These are phyloP conservation scores for Borovskyia barvae DNA, from an alignment of 208 protist genomes.

Conservation along the genomic window DNA sequence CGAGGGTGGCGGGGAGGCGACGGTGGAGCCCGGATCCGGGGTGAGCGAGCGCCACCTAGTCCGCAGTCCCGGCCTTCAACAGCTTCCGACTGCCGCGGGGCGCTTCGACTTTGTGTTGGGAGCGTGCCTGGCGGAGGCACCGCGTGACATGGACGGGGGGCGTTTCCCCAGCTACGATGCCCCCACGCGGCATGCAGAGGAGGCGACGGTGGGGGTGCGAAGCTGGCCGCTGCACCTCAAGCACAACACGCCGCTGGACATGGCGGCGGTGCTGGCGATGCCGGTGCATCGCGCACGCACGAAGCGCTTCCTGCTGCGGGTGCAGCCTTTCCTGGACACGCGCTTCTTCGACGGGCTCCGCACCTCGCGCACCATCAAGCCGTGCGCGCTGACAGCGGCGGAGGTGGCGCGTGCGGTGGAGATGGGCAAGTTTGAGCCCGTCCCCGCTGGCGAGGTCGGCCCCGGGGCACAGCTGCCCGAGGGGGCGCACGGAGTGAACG, in stretches of 20 bases:
- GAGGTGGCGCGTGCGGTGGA: background rate
- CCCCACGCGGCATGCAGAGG: too few relatives aligned
- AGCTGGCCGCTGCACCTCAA: slow-evolving; percentile 1
- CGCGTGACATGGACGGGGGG: too few relatives aligned
- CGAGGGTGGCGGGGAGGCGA: too few relatives aligned
- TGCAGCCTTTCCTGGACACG: slow-evolving; percentile 1
- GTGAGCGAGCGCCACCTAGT: too few relatives aligned
- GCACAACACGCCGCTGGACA: slow-evolving; percentile 3
- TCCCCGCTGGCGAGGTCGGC: background rate
- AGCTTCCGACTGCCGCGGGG: too few relatives aligned
- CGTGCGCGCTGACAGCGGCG: background rate
- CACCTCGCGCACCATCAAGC: background rate
- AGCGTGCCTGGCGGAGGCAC: too few relatives aligned
- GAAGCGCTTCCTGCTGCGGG: background rate
- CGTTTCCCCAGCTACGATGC: too few relatives aligned
- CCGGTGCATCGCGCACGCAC: background rate
- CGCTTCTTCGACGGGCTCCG: background rate
- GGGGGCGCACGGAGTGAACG: background rate
- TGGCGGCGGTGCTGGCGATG: background rate
- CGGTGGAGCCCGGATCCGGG: too few relatives aligned
- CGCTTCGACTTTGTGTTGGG: too few relatives aligned
- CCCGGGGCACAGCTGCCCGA: background rate
- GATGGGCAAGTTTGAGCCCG: background rate
- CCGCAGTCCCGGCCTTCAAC: too few relatives aligned
- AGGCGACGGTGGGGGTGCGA: background rate